These are phyloP conservation scores for Thraustochytrium sp. DNA, from an alignment of 352 stramenopile genomes.

Conservation along the genomic window DNA sequence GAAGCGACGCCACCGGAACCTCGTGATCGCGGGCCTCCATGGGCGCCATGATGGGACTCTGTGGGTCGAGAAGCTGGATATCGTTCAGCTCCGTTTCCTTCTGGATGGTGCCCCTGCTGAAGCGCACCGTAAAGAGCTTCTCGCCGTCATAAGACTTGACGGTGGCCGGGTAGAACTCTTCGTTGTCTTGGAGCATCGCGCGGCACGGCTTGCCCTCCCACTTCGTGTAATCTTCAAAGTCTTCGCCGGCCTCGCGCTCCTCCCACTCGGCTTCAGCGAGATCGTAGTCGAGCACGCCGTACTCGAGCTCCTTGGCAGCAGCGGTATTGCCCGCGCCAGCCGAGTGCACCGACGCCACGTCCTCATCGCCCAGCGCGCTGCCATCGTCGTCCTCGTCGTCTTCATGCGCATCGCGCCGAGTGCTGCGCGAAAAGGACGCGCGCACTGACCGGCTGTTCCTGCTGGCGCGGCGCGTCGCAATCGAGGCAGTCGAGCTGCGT, in stretches of 20 bases:
- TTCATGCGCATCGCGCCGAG: too few species aligned
- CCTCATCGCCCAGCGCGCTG: too few species aligned
- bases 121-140: constrained; percentile 17
- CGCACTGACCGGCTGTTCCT: neutral
- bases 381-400: too few species aligned
- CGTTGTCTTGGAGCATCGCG: neutral
- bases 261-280: neutral
- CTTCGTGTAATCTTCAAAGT: neutral
- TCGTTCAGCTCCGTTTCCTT: constrained; percentile 4
- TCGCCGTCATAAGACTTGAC: neutral
- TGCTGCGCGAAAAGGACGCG: too few species aligned
- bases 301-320: neutral
- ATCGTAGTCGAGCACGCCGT: neutral
- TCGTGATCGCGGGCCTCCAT: neutral
- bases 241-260: neutral
- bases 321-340: neutral
- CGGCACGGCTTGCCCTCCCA: constrained; percentile 11
- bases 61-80: constrained; percentile 3
- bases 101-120: constrained; percentile 10
- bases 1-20: neutral
- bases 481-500: neutral
- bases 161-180: constrained; percentile 31
- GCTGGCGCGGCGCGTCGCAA: neutral
- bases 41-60: neutral
- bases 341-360: too few species aligned